These are phyloP conservation scores for Orychophragmus violaceus DNA, from an alignment of 345 rosid genomes.

Conservation along the genomic window DNA sequence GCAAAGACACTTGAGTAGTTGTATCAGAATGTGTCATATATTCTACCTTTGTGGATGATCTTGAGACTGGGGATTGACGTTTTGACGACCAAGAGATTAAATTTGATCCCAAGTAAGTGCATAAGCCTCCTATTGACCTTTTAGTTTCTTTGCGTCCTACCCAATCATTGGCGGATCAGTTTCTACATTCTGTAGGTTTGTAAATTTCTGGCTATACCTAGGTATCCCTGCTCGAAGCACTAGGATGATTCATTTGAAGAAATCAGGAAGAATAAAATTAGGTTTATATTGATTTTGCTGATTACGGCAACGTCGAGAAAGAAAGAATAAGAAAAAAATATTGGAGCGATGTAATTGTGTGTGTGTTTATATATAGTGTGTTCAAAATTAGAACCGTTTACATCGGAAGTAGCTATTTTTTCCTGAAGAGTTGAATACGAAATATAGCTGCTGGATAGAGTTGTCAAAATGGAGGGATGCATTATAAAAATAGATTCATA, in stretches of 20 bases:
- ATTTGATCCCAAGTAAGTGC: no score
- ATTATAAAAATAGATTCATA: no score
- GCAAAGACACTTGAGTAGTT: no score
- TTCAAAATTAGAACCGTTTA: slow-evolving; percentile 6
- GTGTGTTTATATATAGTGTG: slow-evolving; percentile 5
- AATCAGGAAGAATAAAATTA: background rate
- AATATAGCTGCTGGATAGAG: background rate
- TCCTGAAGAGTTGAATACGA: background rate
- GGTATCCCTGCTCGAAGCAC: slow-evolving; percentile 13
- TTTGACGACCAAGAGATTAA: no score
- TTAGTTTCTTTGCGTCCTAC: no score
- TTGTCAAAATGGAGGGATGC: no score
- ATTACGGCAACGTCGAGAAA: background rate
- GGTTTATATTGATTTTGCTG: background rate
- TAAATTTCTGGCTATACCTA: slow-evolving; percentile 33
- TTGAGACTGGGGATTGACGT: no score
- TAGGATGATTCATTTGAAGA: slow-evolving; percentile 15
- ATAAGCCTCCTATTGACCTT: no score
- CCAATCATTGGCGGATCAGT: no score
- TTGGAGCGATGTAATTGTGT: background rate
- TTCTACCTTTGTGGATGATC: no score
- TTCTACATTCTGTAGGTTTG: slow-evolving; percentile 25
- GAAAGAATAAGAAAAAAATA: background rate
- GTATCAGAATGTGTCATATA: no score
- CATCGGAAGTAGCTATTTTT: slow-evolving; percentile 3